These are phyloP conservation scores for Dendrobium nobile DNA, from an alignment of 106 monocot species.

Conservation along the genomic window DNA sequence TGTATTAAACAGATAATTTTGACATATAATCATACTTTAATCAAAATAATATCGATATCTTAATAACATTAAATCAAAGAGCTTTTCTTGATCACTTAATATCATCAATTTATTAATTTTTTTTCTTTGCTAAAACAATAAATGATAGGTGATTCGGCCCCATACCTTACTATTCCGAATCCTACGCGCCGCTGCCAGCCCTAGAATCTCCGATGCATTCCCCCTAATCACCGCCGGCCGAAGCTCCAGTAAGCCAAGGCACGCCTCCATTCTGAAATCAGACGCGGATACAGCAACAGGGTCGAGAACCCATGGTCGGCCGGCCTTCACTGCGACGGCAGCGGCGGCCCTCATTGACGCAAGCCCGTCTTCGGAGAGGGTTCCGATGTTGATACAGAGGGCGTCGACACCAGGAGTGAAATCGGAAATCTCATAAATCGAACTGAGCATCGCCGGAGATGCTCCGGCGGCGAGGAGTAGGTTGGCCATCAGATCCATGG, in stretches of 20 bases:
- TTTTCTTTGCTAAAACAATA: too few species aligned
- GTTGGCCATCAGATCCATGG: constrained; percentile 92
- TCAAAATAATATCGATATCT: too few species aligned
- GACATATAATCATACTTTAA: too few species aligned
- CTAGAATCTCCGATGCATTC: constrained; percentile 80
- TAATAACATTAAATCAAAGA: too few species aligned
- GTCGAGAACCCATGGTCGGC: constrained; percentile 84
- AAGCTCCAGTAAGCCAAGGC: constrained; percentile 33
- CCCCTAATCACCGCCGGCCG: constrained; percentile 64
- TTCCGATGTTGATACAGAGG: constrained; percentile 76
- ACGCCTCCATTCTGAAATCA: constrained; percentile 60
- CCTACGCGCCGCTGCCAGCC: constrained; percentile 36
- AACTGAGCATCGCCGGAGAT: constrained; percentile 91
- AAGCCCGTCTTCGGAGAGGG: constrained; percentile 62
- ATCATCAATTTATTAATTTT: too few species aligned
- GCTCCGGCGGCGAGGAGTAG: constrained; percentile 77
- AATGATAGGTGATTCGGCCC: background rate
- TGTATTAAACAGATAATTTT: too few species aligned
- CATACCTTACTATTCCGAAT: constrained; percentile 34
- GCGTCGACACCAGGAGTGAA: constrained; percentile 70
- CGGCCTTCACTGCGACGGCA: constrained; percentile 16
- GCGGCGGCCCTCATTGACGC: constrained; percentile 76
- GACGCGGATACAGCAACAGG: constrained; percentile 85
- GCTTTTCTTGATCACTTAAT: too few species aligned
- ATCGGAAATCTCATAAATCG: constrained; percentile 56